phyloP scores from a whole-genome alignment of 2,329 filamentous ascomycete species.

The Ophiosphaerella herpotricha region DNA sequence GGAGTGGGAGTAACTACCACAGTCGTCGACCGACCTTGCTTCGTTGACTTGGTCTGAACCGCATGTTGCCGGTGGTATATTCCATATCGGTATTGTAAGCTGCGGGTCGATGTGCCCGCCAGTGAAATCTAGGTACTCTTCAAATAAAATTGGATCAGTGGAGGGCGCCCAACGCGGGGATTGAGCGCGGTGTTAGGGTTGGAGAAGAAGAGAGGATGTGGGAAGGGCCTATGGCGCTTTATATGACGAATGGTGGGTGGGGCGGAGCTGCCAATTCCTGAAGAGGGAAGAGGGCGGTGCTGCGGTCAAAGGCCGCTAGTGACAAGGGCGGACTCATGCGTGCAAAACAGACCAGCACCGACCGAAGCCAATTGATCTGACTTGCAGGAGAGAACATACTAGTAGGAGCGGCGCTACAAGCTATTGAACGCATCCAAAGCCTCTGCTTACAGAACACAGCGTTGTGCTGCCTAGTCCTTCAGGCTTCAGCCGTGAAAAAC shows the following conservation, averaged over 20 bases:
- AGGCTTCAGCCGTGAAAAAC: too few species aligned
- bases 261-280: background rate
- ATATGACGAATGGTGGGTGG: constrained; percentile 12
- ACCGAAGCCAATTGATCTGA: too few species aligned
- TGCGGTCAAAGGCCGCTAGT: too few species aligned
- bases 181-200: constrained; percentile 37
- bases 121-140: constrained; percentile 42
- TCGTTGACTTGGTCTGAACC: constrained; percentile 25
- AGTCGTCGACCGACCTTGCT: constrained; percentile 25
- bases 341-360: too few species aligned
- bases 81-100: constrained; percentile 40
- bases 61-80: constrained; percentile 25
- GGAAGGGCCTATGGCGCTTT: constrained; percentile 25
- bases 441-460: too few species aligned
- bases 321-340: too few species aligned
- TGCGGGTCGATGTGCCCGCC: constrained; percentile 43
- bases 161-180: constrained; percentile 43
- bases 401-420: too few species aligned
- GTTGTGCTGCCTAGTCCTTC: too few species aligned
- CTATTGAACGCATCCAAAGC: too few species aligned
- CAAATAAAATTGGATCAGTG: constrained; percentile 42
- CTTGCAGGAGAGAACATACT: too few species aligned
- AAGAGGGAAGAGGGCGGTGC: background rate
- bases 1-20: constrained; percentile 28
- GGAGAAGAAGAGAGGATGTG: constrained; percentile 16